These are phyloP conservation scores for Pythium dissimile DNA, from an alignment of 352 stramenopile genomes.

Conservation along the genomic window DNA sequence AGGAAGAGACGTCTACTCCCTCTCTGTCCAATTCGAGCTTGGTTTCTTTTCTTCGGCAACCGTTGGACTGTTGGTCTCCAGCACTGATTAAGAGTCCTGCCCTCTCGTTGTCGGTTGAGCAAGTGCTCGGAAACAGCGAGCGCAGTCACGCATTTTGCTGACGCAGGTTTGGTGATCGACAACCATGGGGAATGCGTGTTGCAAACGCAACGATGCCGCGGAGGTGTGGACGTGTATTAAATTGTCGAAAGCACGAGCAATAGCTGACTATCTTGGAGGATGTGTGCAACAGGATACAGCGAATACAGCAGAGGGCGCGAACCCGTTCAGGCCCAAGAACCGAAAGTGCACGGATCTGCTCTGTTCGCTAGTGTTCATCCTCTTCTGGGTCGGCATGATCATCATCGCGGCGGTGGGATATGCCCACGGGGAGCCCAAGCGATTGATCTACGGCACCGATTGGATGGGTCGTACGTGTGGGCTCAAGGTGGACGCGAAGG, in stretches of 20 bases:
- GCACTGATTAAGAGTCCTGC: no score
- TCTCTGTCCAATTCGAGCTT: not conserved
- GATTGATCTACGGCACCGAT: slow-evolving; percentile 70
- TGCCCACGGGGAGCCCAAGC: slow-evolving; percentile 64
- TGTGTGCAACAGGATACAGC: slow-evolving; percentile 6
- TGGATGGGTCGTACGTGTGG: slow-evolving; percentile 73
- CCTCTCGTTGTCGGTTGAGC: no score
- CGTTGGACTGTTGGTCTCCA: slow-evolving; percentile 5
- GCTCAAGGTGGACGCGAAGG: slow-evolving; percentile 38
- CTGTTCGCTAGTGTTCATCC: slow-evolving; percentile 31
- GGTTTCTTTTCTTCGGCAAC: slow-evolving; percentile 9
- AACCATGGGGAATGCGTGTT: slow-evolving; percentile 28
- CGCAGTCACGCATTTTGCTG: slow-evolving; percentile 4
- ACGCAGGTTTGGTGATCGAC: not conserved
- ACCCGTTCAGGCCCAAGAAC: slow-evolving; percentile 69
- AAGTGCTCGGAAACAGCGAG: no score
- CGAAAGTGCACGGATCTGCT: slow-evolving; percentile 76
- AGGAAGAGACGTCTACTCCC: slow-evolving; percentile 5
- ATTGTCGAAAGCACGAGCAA: not conserved
- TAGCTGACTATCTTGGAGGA: not conserved
- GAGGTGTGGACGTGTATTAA: not conserved
- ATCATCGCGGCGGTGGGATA: slow-evolving; percentile 63
- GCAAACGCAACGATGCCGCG: slow-evolving; percentile 13
- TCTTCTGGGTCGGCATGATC: slow-evolving; percentile 59
- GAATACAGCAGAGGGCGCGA: slow-evolving; percentile 28